Conservation (phyloP, 176 grass and related monocot species). For the sorghum (Sorghum bicolor) region Sorghum_bicolor_NCBIv3 NC_012876.2:64937501-64938000, state of each 20-base stretch:
- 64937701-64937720: conserved; percentile 96
- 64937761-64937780: conserved; percentile 13
- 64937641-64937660: conserved; percentile 62
- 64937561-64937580: conserved; percentile 56
- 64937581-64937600: conserved; percentile 66
- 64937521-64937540: not conserved
- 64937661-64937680: conserved; percentile 72
- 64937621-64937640: conserved; percentile 66
- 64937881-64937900: conserved; percentile 71
- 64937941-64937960: conserved; percentile 79
- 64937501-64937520: conserved; percentile 22
- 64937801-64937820: not conserved
- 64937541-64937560: conserved; percentile 61
- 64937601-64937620: conserved; percentile 62
- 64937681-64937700: conserved; percentile 70
- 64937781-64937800: conserved; percentile 25
- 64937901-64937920: conserved; percentile 90
- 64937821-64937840: not conserved
- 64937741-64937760: conserved; percentile 19
- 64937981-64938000: conserved; percentile 81
- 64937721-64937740: conserved; percentile 54
- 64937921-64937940: conserved; percentile 82
- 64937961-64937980: conserved; percentile 87
- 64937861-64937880: conserved; percentile 1
- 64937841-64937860: conserved; percentile 3